Evolutionary conservation across 148 eudicot species (phyloP), one percentile per base, ranked within the genome.

Genomic region (Euryodendron excelsum): DNA sequence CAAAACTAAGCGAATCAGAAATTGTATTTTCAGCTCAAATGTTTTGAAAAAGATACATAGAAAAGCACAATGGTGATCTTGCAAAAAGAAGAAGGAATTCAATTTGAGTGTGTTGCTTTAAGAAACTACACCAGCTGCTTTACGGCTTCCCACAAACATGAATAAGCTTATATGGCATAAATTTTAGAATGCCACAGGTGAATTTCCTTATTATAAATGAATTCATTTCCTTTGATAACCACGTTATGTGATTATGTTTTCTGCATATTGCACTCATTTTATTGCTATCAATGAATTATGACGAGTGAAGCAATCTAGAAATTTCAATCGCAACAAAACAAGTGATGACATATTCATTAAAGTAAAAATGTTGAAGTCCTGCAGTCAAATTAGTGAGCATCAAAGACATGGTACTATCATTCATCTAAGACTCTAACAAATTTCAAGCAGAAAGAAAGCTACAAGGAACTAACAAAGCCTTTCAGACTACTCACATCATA

Each of bases 1-100:
- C 79, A 85, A 76, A 78, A 18, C 33, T 37, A 11, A 36, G 37
- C 64, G 30, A 62, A 47, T 27, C 17, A 63, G 21, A 14, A 59
- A 55, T 73, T 27, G 18, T 27, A 59, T 9, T 44, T 4, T 34
- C 23, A 18, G 15, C 10, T 17, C 52, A 33, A 47, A 58, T 15
- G 27, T 25, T 10, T 45, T 61, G 10, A 45, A 60, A 60, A 1
- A 34, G 23, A 4, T 4, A 21, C 23, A 55, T 66, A 34, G 34
- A 55, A 10, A 75, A 34, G 25, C 34, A 65, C 62, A 61, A 69
- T 9, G 21, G 30, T 12, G 2, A 52, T 45, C 34, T 25, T 52
- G 34, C 44, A 66, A 36, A 66, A 66, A 39, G 68, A 33, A 5
- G 41, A 63, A 33, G 45, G 28, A 66, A 20, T 36, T 34, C 27